Base-by-base conservation (phyloP, 1,284 basidiomycete species). In the Fomitopsis schrenkii region DNA sequence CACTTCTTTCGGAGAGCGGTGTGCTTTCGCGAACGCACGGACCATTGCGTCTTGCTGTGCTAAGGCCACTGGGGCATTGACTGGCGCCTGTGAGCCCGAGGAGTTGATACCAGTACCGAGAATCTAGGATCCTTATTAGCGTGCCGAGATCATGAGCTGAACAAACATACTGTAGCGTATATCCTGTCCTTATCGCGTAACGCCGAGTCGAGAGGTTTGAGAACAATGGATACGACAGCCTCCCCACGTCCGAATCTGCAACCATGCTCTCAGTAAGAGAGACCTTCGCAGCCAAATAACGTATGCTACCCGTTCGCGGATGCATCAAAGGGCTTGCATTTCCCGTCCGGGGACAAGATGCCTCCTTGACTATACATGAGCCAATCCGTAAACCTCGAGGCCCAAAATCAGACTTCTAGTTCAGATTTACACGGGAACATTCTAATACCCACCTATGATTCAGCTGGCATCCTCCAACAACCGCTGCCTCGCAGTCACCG, bases 271-370 rank as follows among this genome's bases (percentile, higher is more conserved):
- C 30, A 33, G 8, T 33, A 33, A 33, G 30, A 33, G 4, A 33
- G 8, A 8, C 8, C 30, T 33, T 5, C 4, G 30, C 30, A 33
- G 30, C 30, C 30, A 33, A 33, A 5, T 8, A 5, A 8, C 30
- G 8, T 33, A 28, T 28, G 58, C n/a, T 60, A 82, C 73, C 81
- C 80, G 66, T 83, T 71, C 1, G 80, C 82, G 5, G 69, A 70
- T 5, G 74, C 76, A 56, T 83, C 81, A 59, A 83, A 83, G 0
- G 80, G 80, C 58, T 81, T 81, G 62, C 73, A 82, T 58, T 77
- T 79, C 5, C 80, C 80, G 35, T 79, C 79, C 6, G 73, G 73
- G 2, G 79, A 71, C 48, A 83, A 67, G 17, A 83, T 64, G 0
- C 67, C 67, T 2, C 70, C 72, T 61, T 76, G 74, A 53, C 67